Base-by-base conservation (phyloP, 495 filamentous ascomycete genomes). In the Penicillium subrubescens region DNA sequence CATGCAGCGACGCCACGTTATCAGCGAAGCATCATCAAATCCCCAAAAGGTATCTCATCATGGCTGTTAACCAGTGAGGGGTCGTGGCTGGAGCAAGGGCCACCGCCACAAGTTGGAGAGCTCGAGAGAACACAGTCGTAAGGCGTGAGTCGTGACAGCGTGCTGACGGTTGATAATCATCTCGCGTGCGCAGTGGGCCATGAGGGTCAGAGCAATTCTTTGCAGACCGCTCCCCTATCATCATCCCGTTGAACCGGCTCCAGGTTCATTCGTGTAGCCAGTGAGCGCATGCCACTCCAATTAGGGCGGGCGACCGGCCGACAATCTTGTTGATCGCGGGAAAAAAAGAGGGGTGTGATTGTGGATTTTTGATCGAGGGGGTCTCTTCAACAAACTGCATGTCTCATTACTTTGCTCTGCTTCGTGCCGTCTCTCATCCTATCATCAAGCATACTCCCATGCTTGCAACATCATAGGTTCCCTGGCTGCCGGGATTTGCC, bases 271-370 rank as follows among this genome's bases (percentile, higher is more conserved):
- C 33, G 5, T 11, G 43, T n/a, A 55, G 34, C 65, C 62, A 68
- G 46, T 68, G 33, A 60, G 52, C 29, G 44, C 8, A 12, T 44
- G 14, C 6, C 23, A 8, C 17, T 25, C n/a, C 19, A 27, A 34
- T 15, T 8, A 41, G 33, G 57, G 46, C 17, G 51, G 63, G 57
- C 29, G 17, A 48, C 27, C 31, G 34, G 52, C 39, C 57, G 63
- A 66, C 57, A 61, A 69, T 66, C 63, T 15, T 64, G 67, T 54
- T 66, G 67, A 66, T 69, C 62, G 53, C 60, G 67, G 63, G 60
- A 66, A 62, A 61, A 66, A 62, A 59, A 63, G 67, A 59, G 63
- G 60, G 57, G 51, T 12, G 15, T 52, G n/a, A 5, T 48, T 12
- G 44, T 48, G 44, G 21, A 48, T 48, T 48, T 23, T 48, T 48